A percentile compares a stretch with the other conserved stretches of the same genome.
Conservation (phyloP, 805 yeast species). For the Lipomyces kockii region DNA sequence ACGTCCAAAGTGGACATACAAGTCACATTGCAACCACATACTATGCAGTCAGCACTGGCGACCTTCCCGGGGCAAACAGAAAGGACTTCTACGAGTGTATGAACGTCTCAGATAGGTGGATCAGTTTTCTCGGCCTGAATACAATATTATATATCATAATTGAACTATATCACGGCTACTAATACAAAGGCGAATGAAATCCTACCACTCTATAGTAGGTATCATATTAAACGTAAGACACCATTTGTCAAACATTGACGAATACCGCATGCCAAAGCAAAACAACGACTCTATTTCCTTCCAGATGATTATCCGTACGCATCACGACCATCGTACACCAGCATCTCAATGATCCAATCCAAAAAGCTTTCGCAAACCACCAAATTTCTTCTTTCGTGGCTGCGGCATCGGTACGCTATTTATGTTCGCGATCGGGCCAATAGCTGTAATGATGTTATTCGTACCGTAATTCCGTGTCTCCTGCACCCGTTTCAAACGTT, state of each 20-base stretch:
- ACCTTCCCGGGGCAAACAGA: too few relatives aligned
- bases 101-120: too few relatives aligned
- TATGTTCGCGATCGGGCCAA: constrained; percentile 8
- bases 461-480: constrained; percentile 45
- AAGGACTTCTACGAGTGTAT: too few relatives aligned
- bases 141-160: too few relatives aligned
- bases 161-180: neutral
- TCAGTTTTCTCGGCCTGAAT: too few relatives aligned
- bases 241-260: neutral
- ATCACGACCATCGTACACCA: neutral
- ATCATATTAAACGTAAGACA: neutral
- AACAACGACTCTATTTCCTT: too few relatives aligned
- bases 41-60: too few relatives aligned
- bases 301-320: neutral
- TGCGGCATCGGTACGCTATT: constrained; percentile 11
- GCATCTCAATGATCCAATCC: constrained; percentile 9
- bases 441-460: neutral
- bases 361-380: constrained; percentile 24
- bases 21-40: neutral
- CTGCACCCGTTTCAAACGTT: constrained; percentile 81
- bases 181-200: neutral
- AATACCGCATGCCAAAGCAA: too few relatives aligned
- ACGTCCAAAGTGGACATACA: neutral
- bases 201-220: neutral
- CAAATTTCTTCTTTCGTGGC: constrained; percentile 31